These are phyloP conservation scores for Entomophthora muscae DNA, from an alignment of 371 early-diverging fungal genomes.

Conservation along the genomic window DNA sequence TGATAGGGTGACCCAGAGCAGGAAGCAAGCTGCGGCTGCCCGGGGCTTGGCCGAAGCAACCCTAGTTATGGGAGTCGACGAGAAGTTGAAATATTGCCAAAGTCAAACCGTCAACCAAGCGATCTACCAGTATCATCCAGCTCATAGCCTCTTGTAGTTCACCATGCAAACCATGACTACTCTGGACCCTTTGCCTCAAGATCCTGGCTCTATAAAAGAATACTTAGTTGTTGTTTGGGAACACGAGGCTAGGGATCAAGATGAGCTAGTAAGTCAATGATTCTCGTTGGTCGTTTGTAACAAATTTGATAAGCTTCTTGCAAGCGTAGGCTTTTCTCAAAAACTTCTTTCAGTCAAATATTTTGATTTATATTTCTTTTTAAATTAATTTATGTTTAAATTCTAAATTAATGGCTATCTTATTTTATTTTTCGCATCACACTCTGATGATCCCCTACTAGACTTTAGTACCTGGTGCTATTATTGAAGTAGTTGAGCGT, in stretches of 20 bases:
- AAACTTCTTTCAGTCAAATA: neutral
- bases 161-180: neutral
- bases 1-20: too few species aligned
- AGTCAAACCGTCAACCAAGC: too few species aligned
- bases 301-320: neutral
- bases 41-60: too few species aligned
- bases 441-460: neutral
- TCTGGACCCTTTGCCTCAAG: neutral
- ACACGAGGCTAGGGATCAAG: neutral
- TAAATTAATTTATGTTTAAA: neutral
- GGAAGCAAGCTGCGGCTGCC: too few species aligned
- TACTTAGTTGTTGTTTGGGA: slow-evolving; percentile 1
- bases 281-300: neutral
- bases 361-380: neutral
- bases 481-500: neutral
- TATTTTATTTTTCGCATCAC: neutral
- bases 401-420: neutral
- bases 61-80: too few species aligned
- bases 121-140: too few species aligned
- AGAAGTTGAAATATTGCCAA: too few species aligned
- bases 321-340: neutral
- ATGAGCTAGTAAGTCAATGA: neutral
- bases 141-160: too few species aligned
- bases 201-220: neutral
- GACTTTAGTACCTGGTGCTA: neutral